Evolutionary conservation across 2,329 filamentous ascomycete genomes (phyloP).

Genomic region (Chalara sp.): DNA sequence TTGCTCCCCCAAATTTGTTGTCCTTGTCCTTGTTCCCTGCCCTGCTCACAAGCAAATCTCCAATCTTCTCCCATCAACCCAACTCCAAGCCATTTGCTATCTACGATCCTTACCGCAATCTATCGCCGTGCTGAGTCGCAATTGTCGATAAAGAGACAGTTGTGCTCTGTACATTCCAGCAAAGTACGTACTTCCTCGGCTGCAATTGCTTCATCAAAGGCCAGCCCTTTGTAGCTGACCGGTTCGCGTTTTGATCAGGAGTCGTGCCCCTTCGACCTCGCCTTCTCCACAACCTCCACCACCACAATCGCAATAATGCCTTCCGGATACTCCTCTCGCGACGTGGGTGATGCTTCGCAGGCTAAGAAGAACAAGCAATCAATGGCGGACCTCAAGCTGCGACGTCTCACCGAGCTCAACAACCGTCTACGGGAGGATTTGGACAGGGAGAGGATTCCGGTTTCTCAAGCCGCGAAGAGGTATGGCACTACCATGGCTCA

Average conservation of each 20-base stretch:
- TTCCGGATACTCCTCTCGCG: slow-evolving; percentile 61
- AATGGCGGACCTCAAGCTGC: slow-evolving; percentile 97
- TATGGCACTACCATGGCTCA: slow-evolving; percentile 35
- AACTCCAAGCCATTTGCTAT: no score
- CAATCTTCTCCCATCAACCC: no score
- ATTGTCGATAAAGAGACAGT: no score
- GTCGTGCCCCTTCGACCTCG: slow-evolving; percentile 5
- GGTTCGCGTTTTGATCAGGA: slow-evolving; percentile 8
- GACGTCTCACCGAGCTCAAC: slow-evolving; percentile 94
- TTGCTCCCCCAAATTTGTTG: no score
- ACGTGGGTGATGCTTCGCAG: slow-evolving; percentile 61
- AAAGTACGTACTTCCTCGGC: no score
- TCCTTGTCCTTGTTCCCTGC: no score
- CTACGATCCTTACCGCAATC: no score
- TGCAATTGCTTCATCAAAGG: no score
- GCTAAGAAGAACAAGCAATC: slow-evolving; percentile 95
- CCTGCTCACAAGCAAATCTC: no score
- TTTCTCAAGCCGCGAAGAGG: slow-evolving; percentile 88
- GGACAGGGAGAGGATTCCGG: slow-evolving; percentile 89
- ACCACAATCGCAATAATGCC: slow-evolving; percentile 34
- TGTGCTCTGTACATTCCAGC: no score
- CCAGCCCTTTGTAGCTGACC: neutral
- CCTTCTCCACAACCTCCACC: neutral
- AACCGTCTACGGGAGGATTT: slow-evolving; percentile 92
- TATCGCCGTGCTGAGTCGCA: no score